Evolutionary conservation across 768 basidiomycete genomes (phyloP).

Genomic region (Psilocybe subaeruginosa): DNA sequence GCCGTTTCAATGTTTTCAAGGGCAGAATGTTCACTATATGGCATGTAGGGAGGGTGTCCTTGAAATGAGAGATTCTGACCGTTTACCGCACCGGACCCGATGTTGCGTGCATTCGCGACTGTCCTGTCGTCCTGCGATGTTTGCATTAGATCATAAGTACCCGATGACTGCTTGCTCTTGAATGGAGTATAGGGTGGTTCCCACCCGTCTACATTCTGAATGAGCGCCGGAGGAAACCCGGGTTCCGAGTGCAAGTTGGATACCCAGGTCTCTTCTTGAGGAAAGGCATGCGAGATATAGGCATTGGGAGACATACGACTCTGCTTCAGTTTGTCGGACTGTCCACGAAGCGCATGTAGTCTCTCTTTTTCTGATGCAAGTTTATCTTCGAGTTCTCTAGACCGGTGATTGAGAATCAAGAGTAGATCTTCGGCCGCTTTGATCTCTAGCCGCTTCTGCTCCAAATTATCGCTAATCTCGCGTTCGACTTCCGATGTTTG

Average conservation of each 20-base stretch:
- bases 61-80: background rate
- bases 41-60: background rate
- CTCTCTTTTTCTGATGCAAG: conserved; percentile 65
- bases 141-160: background rate
- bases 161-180: background rate
- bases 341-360: conserved; percentile 60
- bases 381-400: conserved; percentile 74
- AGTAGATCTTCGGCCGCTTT: conserved; percentile 70
- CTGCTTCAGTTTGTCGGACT: conserved; percentile 52
- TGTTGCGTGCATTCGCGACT: background rate
- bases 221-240: conserved; percentile 1
- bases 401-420: conserved; percentile 60
- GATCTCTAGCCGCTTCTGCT: conserved; percentile 61
- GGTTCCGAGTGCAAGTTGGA: conserved; percentile 7
- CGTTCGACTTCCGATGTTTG: conserved; percentile 55
- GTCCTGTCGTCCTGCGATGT: background rate
- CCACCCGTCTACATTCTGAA: conserved; percentile 16
- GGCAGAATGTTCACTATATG: conserved; percentile 6
- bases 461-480: conserved; percentile 54
- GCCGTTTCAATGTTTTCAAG: conserved; percentile 3
- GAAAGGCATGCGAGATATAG: conserved; percentile 8
- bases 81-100: background rate
- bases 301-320: conserved; percentile 35
- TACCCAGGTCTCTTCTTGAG: conserved; percentile 14
- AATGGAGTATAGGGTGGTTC: conserved; percentile 1